Base-by-base conservation (phyloP, 257 asterid species). In the Solanum pennellii region DNA sequence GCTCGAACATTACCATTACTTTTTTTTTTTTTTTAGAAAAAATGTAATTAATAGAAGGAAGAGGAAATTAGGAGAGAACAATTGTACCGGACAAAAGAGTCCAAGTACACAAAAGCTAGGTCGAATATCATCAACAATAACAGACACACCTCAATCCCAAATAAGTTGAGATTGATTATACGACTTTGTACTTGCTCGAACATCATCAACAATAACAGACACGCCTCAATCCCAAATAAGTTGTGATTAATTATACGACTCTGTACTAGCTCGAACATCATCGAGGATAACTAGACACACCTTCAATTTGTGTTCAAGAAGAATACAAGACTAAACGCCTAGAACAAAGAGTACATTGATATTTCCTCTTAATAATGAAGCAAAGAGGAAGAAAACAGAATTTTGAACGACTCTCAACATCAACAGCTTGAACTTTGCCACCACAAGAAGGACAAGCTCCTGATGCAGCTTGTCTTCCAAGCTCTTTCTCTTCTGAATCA, bases 381-480 rank as follows among this genome's bases (percentile, higher is more conserved):
- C 94, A 94, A 69, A 94, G 65, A 0, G 93, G 94, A 18, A 93
- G 84, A 72, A 89, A 91, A 89, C 94, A 94, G 42, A 89, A 90
- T 18, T 90, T 84, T 86, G 88, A 90, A 1, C 49, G 89, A 39
- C 93, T 87, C 71, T 88, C 83, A 37, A 92, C 90, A 86, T 92
- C 95, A 4, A 93, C 91, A 4, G 96, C 93, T 3, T 91, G 89
- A 56, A 94, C 98, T 83, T 93, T 92, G 0, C 98, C 97, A 75
- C 93, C 93, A 90, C 95, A 93, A 88, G 82, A 90, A 23, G 94
- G 95, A 89, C 98, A 91, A 37, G 83, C 16, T 1, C 98, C 95
- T 73, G 93, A 76, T 88, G 93, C 94, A 84, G 86, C 89, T 68
- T 91, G 90, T 90, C 93, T 86, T 52, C 92, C 91, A 3, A 93